Percentiles rank a stretch among this genome's conserved stretches.
These are phyloP conservation scores for Kazachstania taianensis DNA, from an alignment of 805 yeast species.

Conservation along the genomic window DNA sequence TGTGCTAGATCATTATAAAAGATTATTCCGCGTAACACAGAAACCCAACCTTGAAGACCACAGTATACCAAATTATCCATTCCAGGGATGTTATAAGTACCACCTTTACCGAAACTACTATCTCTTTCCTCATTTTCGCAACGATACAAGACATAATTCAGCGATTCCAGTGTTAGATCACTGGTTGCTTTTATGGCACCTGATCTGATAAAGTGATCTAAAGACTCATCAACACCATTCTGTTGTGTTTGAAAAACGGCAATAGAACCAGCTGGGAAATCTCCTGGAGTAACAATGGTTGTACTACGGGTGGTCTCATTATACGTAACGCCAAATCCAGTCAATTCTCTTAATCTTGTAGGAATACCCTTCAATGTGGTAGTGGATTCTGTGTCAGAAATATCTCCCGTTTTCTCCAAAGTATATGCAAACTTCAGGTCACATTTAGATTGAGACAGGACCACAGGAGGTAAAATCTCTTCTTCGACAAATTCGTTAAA, in stretches of 20 bases:
- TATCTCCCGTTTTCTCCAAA: conserved; percentile 44
- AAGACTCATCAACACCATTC: conserved; percentile 49
- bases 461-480: conserved; percentile 49
- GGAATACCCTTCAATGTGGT: conserved; percentile 52
- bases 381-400: conserved; percentile 27
- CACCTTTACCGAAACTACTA: conserved; percentile 57
- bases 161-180: conserved; percentile 51
- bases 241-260: conserved; percentile 69
- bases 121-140: conserved; percentile 87
- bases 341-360: conserved; percentile 45
- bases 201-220: conserved; percentile 57
- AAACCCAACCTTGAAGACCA: conserved; percentile 89
- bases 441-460: conserved; percentile 50
- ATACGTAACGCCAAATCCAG: conserved; percentile 38
- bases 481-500: conserved; percentile 39
- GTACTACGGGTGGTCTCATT: conserved; percentile 37
- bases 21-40: conserved; percentile 53
- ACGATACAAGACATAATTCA: conserved; percentile 65
- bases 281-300: conserved; percentile 45
- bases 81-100: conserved; percentile 65
- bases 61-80: conserved; percentile 72
- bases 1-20: conserved; percentile 69
- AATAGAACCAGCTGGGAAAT: conserved; percentile 85
- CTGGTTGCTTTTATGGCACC: conserved; percentile 72
- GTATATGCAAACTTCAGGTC: conserved; percentile 49